Evolutionary conservation across 192 early-diverging fungal genomes (phyloP).

Genomic region (Endogone sp.): DNA sequence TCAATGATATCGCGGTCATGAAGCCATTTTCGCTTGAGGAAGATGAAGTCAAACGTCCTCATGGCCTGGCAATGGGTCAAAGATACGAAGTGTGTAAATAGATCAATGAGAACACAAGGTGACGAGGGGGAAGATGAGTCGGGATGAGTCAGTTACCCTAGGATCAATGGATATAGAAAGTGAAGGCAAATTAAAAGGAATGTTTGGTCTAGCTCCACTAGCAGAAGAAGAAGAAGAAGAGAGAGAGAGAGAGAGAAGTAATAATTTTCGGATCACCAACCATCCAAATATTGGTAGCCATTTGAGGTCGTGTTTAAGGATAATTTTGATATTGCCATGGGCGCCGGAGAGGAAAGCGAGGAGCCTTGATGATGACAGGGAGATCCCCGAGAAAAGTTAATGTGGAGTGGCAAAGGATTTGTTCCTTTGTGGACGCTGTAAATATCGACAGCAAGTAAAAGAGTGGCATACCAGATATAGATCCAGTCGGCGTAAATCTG

Average conservation of each 20-base stretch:
- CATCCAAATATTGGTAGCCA: slow-evolving; percentile 86
- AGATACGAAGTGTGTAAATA: too few relatives aligned
- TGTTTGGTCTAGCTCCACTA: neutral
- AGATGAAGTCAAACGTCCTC: slow-evolving; percentile 92
- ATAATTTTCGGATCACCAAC: slow-evolving; percentile 28
- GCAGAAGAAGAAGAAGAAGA: neutral
- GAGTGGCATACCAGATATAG: slow-evolving; percentile 55
- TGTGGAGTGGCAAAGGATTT: neutral
- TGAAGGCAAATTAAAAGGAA: neutral
- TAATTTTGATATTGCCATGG: slow-evolving; percentile 87
- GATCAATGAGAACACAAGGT: too few relatives aligned
- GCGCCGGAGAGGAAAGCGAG: slow-evolving; percentile 61
- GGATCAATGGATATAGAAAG: too few relatives aligned
- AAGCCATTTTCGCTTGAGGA: slow-evolving; percentile 82
- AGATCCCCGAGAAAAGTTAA: neutral
- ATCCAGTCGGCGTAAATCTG: slow-evolving; percentile 67
- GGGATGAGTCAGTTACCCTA: too few relatives aligned
- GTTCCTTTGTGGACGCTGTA: too few relatives aligned
- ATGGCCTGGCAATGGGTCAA: slow-evolving; percentile 52
- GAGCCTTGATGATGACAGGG: slow-evolving; percentile 14
- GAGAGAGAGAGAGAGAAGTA: too few relatives aligned
- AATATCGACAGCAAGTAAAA: too few relatives aligned
- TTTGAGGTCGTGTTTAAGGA: slow-evolving; percentile 80
- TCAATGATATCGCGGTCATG: slow-evolving; percentile 56
- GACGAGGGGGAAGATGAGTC: too few relatives aligned